A percentile compares a stretch with the other conserved stretches of the same genome.
These are phyloP conservation scores for Solanum rostratum DNA, from an alignment of 257 asterid species.

Conservation along the genomic window DNA sequence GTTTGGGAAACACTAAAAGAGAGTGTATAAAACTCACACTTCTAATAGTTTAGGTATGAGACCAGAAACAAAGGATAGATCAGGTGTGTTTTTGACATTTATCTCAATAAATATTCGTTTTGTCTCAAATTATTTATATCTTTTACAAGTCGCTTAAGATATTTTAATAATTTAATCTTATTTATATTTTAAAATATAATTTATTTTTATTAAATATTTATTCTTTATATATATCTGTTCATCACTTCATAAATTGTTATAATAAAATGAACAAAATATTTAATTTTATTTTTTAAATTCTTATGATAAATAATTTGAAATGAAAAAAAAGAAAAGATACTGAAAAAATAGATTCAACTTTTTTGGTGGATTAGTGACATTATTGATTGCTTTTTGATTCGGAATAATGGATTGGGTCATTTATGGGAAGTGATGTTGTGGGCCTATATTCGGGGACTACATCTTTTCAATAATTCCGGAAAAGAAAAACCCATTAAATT, in stretches of 20 bases:
- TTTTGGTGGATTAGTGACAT: background rate
- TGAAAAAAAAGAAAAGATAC: fast-evolving
- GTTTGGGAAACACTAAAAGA: too few relatives aligned
- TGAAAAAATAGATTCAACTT: background rate
- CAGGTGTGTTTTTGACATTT: too few relatives aligned
- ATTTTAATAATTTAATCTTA: background rate
- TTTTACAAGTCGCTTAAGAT: background rate
- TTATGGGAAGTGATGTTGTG: background rate
- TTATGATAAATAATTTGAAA: background rate
- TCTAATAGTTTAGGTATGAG: too few relatives aligned
- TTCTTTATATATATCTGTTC: background rate
- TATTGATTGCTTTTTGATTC: background rate
- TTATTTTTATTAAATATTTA: background rate
- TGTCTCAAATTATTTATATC: fast-evolving
- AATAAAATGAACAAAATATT: too few relatives aligned
- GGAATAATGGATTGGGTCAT: background rate
- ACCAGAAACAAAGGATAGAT: too few relatives aligned
- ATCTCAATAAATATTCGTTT: background rate
- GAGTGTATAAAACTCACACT: too few relatives aligned
- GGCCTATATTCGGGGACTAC: background rate
- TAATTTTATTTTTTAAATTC: too few relatives aligned
- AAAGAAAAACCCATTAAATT: background rate
- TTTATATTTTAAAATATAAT: background rate
- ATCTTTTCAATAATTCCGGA: background rate
- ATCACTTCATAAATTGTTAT: too few relatives aligned